Evolutionary conservation across 202 grass and related monocot genomes (phyloP), one percentile per base, ranked within the genome.

Genomic region (Bolboschoenoplectus hybrid): DNA sequence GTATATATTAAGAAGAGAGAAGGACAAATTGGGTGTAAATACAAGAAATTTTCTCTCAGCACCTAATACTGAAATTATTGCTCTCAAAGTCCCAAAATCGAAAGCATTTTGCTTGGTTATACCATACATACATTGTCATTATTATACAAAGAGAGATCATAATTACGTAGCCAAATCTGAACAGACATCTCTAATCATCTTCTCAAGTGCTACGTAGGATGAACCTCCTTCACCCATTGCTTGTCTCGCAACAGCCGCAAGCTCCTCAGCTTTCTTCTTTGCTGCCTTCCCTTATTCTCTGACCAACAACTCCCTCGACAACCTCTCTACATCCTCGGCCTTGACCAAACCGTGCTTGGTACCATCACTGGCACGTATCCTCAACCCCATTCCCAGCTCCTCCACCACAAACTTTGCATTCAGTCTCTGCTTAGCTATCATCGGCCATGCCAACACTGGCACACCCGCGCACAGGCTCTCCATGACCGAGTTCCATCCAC

Each of bases 391-490:
- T 32, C 7, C 8, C 0, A 92, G 7, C 64, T 83, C 84, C 0
- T 93, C 91, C 5, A 87, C 89, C 0, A 89, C 74, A 9, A 88
- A 86, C 17, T 92, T 95, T 0, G 90, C 87, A 7, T 94, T 94
- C 34, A 84, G 12, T 13, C 66, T 26, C 26, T 26, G 26, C 26
- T 26, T 0, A 26, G 26, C 26, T 26, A 26, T 26, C 26, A 26
- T 26, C 26, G 26, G 26, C 26, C 26, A 26, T 26, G 26, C 26
- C 26, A 26, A 26, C 26, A 26, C 26, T 26, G 26, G 26, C 26
- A 26, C 26, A 26, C 26, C 26, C 26, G 26, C 26, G 26, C 26
- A 26, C 26, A 26, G 26, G 26, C 26, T 26, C 26, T 26, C 26
- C 26, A 26, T 26, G 26, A 26, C 26, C 26, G 26, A 26, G 26